Conservation (phyloP, 2,329 filamentous ascomycete genomes). For the Pseudomassariella vexata region DNA sequence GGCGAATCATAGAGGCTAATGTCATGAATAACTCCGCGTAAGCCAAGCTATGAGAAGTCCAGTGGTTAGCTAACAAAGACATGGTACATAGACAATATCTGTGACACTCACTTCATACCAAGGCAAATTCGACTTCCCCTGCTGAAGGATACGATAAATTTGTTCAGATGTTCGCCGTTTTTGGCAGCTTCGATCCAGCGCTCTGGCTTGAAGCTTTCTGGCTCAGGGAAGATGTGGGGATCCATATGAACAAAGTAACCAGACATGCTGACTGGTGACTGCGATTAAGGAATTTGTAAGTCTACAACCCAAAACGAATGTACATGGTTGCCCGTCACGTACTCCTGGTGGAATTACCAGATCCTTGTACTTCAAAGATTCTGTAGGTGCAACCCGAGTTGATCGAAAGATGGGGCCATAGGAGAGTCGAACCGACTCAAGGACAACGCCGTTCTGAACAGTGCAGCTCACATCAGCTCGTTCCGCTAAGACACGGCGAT, state of each 20-base stretch:
- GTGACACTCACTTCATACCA: conserved; percentile 1
- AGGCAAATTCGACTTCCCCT: conserved; percentile 1
- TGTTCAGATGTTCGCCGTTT: background rate
- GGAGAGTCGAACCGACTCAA: conserved; percentile 1
- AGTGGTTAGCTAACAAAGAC: background rate
- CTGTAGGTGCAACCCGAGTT: background rate
- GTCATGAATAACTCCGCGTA: conserved; percentile 2
- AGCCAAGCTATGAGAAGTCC: background rate
- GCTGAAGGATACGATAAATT: conserved; percentile 2
- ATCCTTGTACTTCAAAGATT: no score
- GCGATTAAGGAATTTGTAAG: conserved; percentile 1
- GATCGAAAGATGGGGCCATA: background rate
- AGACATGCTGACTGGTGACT: conserved; percentile 1
- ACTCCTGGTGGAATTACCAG: no score
- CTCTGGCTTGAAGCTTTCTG: conserved; percentile 1
- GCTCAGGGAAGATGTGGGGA: background rate
- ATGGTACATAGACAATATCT: background rate
- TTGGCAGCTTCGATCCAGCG: conserved; percentile 1
- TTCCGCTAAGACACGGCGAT: no score
- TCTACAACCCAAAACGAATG: no score
- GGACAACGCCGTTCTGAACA: background rate
- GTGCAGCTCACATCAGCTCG: no score
- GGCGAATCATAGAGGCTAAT: conserved; percentile 1
- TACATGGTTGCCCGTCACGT: no score
- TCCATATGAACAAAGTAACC: background rate